Evolutionary conservation across 2,329 filamentous ascomycete species (phyloP), one percentile per base, ranked within the genome.

Genomic region (Botrytis galanthina): DNA sequence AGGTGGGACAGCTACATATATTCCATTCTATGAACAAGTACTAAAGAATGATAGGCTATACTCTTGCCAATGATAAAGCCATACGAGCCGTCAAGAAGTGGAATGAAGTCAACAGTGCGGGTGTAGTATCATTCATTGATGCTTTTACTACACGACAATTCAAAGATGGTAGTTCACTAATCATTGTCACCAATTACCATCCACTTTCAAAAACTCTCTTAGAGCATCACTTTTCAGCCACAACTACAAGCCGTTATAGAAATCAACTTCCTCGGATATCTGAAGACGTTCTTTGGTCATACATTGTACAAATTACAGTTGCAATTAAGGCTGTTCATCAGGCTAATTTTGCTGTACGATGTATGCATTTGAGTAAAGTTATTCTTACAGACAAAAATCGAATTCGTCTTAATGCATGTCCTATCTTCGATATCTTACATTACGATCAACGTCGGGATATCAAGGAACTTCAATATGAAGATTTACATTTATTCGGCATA

Each of bases 71-170:
- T 79, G 95, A 97, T 79, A 92, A 94, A 77, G 93, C 95, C 6
- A 97, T 98, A 70, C 89, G 92, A 74, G 90, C 92, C 1, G 92
- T 96, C 72, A 93, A 95, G 78, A 91, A 93, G 18, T 99, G 96
- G 96, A 95, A 95, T 80, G 90, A 92, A 74, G 89, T 99, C 67
- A 88, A 89, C 80, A 95, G 92, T 79, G 92, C 91, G 73, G 93
- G 90, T 76, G 89, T 98, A 32, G 95, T 98, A 44, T 92, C 91
- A 0, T 89, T 97, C 14, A 91, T 97, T 79, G 94, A 98, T 82
- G 94, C 93, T 0, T 99, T 99, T 80, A 99, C 96, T 0, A 97
- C 94, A 20, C 87, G 94, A 75, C 93, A 92, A 39, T 99, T 99
- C 82, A 93, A 94, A 72, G 96, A 98, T 81, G 64, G 46, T 39